Base-by-base conservation (phyloP, 495 filamentous ascomycete species). In the Endocarpon pusillum region DNA sequence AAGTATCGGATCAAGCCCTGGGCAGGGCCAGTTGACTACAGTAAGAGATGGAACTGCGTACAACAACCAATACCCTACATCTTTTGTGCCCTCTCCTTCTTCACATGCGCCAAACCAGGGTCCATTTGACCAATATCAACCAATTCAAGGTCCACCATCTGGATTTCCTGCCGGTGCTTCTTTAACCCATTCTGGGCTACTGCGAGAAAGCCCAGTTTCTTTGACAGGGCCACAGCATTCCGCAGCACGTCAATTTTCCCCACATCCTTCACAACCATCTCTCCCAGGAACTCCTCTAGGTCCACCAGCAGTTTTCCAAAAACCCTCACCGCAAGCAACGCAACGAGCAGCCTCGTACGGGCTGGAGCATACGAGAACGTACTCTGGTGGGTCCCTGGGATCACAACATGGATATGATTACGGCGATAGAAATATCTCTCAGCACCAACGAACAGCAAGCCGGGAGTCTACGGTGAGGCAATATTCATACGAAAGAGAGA, bases 281-380 rank as follows among this genome's bases (percentile, higher is more conserved):
- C 48, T 66, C 16, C 56, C 62, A 19, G 53, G 54, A 19, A 66
- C 66, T 16, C 66, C 63, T 15, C 45, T 66, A 22, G 63, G 61
- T 5, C 65, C 62, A 9, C 58, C 54, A 23, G 35, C 46, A 10
- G 44, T 56, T 12, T 52, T 42, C 26, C 41, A 53, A 12, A 55
- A 50, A 21, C 50, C 52, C 5, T 57, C 59, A 1, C 50, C 59
- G 12, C 53, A 54, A 5, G 51, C 53, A 11, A 26, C 35, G 3
- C n/a, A n/a, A n/a, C 53, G 51, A 14, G 53, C 54, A 23, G 45
- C n/a, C 14, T 57, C 53, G 18, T 53, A 53, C n/a, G 53, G 49
- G 21, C 45, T 41, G 26, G 54, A 53, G 37, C 53, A 46, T 40
- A 48, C 45, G 25, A 49, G 42, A 35, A 57, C 53, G 27, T 48